Evolutionary conservation across 2,329 filamentous ascomycete species (phyloP).

Genomic region (Pseudogymnoascus sp.): DNA sequence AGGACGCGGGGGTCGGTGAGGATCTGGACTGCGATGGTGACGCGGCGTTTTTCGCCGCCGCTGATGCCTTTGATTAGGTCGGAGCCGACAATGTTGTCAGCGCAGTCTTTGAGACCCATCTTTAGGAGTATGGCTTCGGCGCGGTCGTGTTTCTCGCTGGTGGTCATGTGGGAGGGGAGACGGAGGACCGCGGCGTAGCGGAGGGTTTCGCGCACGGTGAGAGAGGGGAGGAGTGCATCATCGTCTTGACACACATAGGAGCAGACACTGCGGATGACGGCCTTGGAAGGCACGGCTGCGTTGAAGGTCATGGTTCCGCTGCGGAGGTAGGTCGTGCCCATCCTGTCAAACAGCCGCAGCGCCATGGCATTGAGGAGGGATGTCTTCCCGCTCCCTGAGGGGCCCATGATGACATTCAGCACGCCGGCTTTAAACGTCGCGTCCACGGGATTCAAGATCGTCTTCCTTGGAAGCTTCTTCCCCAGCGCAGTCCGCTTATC

Average conservation of each 20-base stretch:
- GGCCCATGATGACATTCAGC: constrained; percentile 72
- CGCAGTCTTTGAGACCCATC: constrained; percentile 71
- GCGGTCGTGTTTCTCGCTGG: constrained; percentile 54
- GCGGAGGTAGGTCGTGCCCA: constrained; percentile 52
- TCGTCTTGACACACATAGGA: constrained; percentile 76
- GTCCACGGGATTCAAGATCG: constrained; percentile 58
- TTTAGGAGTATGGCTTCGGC: constrained; percentile 66
- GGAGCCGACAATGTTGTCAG: constrained; percentile 63
- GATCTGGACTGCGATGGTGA: constrained; percentile 70
- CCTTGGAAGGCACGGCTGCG: constrained; percentile 54
- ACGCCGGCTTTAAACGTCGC: constrained; percentile 58
- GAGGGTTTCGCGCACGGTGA: constrained; percentile 69
- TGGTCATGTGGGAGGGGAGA: constrained; percentile 61
- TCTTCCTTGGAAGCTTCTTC: constrained; percentile 43
- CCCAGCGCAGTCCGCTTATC: constrained; percentile 50
- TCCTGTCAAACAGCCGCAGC: constrained; percentile 51
- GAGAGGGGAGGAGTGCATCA: constrained; percentile 61
- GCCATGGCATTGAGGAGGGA: constrained; percentile 68
- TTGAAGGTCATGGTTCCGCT: constrained; percentile 62
- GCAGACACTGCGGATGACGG: constrained; percentile 61
- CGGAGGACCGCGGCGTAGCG: constrained; percentile 62
- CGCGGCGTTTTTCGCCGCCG: constrained; percentile 68
- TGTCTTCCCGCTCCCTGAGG: constrained; percentile 69
- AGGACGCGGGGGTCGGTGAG: constrained; percentile 66
- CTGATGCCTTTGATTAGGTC: constrained; percentile 70